Conservation (phyloP, 345 rosid species). For the Trapa bicornis region DNA sequence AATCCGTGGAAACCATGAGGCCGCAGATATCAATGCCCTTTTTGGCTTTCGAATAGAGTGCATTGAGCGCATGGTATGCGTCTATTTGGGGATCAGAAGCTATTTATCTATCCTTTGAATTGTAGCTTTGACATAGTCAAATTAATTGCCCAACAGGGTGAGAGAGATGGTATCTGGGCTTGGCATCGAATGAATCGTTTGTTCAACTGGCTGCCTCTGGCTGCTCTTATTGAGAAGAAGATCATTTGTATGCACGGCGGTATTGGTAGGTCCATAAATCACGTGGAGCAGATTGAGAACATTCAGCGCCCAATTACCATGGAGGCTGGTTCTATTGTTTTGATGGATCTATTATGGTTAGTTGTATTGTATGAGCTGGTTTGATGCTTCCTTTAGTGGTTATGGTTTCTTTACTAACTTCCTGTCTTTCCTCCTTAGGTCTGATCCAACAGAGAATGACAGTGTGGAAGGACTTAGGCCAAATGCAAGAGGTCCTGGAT, state of each 20-base stretch:
- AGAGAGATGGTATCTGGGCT: constrained; percentile 98
- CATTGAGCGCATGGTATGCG: constrained; percentile 89
- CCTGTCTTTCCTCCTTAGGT: constrained; percentile 39
- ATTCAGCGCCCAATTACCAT: constrained; percentile 92
- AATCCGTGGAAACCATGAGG: constrained; percentile 99
- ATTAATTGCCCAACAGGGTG: constrained; percentile 50
- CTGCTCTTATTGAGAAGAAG: constrained; percentile 92
- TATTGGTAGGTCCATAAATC: constrained; percentile 95
- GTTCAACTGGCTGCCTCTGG: constrained; percentile 95
- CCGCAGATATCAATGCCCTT: constrained; percentile 96
- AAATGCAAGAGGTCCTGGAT: constrained; percentile 97
- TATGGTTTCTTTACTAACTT: background rate
- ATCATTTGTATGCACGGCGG: constrained; percentile 99
- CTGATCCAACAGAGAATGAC: constrained; percentile 98
- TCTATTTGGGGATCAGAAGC: background rate
- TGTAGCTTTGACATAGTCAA: background rate
- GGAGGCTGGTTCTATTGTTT: constrained; percentile 96
- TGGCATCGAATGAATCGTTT: constrained; percentile 95
- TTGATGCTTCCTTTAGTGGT: background rate
- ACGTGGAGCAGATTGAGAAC: constrained; percentile 91
- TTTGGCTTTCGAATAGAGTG: constrained; percentile 97
- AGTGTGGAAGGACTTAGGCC: constrained; percentile 98
- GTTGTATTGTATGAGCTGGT: constrained; percentile 11
- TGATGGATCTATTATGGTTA: constrained; percentile 93
- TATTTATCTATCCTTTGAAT: background rate